Conservation (phyloP, 2,329 filamentous ascomycete species). For the Talaromyces albobiverticillius region DNA sequence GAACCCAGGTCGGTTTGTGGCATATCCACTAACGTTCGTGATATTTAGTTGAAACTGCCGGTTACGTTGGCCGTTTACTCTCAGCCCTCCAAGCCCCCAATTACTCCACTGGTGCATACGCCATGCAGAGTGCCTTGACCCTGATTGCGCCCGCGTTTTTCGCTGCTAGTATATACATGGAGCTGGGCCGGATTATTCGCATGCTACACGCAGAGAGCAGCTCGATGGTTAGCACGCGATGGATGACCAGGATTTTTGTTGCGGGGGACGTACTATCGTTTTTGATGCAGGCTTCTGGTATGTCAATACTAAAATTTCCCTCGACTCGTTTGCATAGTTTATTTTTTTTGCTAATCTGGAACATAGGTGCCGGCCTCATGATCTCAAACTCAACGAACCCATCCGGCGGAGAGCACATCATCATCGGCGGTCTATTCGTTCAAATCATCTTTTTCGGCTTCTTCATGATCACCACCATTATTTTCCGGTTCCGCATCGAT, state of each 20-base stretch:
- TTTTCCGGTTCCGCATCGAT: conserved; percentile 28
- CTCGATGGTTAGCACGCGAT: conserved; percentile 23
- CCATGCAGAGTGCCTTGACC: conserved; percentile 14
- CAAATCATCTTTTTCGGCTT: conserved; percentile 31
- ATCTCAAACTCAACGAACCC: not conserved
- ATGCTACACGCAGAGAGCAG: conserved; percentile 25
- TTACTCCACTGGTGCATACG: not conserved
- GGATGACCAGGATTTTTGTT: conserved; percentile 34
- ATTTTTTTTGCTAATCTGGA: no score
- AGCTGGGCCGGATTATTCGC: conserved; percentile 32
- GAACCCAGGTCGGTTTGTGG: not conserved
- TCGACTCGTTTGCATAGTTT: no score
- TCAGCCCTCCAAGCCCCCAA: not conserved
- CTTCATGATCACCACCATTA: conserved; percentile 23
- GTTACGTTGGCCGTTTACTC: conserved; percentile 3
- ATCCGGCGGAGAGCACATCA: conserved; percentile 22
- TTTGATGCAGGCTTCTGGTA: conserved; percentile 29
- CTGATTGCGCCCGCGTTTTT: conserved; percentile 36
- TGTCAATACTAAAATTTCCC: no score
- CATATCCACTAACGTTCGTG: not conserved
- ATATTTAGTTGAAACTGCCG: conserved; percentile 2
- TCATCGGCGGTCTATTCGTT: conserved; percentile 30
- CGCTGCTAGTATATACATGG: conserved; percentile 34
- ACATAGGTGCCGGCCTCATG: conserved; percentile 8
- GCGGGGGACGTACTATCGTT: conserved; percentile 32